Base-by-base conservation (phyloP, 352 stramenopile species). In the Phytophthora capsici region DNA sequence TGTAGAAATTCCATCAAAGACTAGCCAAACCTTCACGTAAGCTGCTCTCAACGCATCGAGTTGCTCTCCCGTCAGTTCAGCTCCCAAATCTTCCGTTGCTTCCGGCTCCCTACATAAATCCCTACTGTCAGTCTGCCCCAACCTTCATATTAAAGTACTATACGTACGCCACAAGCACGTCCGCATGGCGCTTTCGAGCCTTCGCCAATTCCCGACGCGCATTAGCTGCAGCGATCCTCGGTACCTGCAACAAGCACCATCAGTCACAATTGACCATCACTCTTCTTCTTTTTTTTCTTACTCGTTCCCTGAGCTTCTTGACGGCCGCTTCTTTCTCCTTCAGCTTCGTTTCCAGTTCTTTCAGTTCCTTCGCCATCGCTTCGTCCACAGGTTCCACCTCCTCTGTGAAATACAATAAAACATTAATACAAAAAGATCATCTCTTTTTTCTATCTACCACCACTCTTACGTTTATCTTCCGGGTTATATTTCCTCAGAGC, bases 401-500 rank as follows among this genome's bases (percentile, higher is more conserved):
- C 67, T 93, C 82, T 92, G 19, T 52, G 56, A 10, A 51, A 10
- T 56, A 8, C 30, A 10, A 34, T 14, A 32, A 32, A 34, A 14
- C 19, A 47, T 48, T 7, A 64, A 10, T 4, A 26, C 17, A 57
- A 6, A 22, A 16, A 59, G 14, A 34, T 0, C 8, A 34, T 34
- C 8, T 4, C 37, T 44, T 38, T 36, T 9, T 32, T 14, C 19
- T 14, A 45, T 38, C 3, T 22, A 49, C 45, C 20, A 57, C 50
- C 46, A 44, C n/a, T 64, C 20, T 16, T 20, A 90, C 84, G 72
- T 77, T 89, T 86, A 23, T 69, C 76, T 40, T 82, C 67, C 10
- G 84, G 84, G 45, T 93, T 79, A 51, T 93, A 91, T 60, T 91
- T 88, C 44, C 83, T 71, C 55, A 90, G 48, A 13, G 83, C 79